Conservation (phyloP, 345 rosid genomes). For the Chamaenerion angustifolium region DNA sequence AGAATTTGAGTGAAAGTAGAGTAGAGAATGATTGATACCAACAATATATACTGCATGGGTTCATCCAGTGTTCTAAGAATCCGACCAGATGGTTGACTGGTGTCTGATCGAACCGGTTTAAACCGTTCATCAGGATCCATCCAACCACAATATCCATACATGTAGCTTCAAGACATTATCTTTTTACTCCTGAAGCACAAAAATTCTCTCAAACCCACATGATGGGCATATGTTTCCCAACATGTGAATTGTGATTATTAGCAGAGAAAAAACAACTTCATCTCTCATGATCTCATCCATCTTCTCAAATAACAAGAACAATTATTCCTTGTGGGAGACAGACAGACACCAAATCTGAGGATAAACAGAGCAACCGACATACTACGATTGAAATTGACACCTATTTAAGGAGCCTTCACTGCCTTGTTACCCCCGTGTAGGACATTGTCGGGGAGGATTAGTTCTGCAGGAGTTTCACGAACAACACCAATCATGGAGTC, state of each 20-base stretch:
- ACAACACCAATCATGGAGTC: conserved; percentile 81
- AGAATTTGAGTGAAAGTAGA: too few relatives aligned
- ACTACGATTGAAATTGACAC: conserved; percentile 6
- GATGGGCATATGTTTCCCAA: conserved; percentile 5
- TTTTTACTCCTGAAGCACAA: conserved; percentile 7
- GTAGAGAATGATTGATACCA: too few relatives aligned
- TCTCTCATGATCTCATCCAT: conserved; percentile 10
- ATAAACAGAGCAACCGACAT: conserved; percentile 9
- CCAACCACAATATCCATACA: conserved; percentile 7
- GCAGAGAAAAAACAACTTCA: conserved; percentile 9
- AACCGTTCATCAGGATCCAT: not conserved
- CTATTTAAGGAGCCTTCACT: conserved; percentile 21
- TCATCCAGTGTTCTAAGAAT: too few relatives aligned
- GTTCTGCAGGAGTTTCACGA: conserved; percentile 67
- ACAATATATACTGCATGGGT: too few relatives aligned
- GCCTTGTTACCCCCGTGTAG: conserved; percentile 32
- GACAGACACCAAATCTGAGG: conserved; percentile 9
- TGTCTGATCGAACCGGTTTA: too few relatives aligned
- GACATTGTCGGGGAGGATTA: conserved; percentile 56
- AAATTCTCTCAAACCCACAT: not conserved
- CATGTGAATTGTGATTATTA: conserved; percentile 27
- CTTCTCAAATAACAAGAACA: conserved; percentile 5
- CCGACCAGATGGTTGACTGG: not conserved
- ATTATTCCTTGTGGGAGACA: too few relatives aligned
- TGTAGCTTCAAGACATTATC: conserved; percentile 11